Base-by-base conservation (phyloP, 2,329 filamentous ascomycete genomes). In the Diaporthe capsici region DNA sequence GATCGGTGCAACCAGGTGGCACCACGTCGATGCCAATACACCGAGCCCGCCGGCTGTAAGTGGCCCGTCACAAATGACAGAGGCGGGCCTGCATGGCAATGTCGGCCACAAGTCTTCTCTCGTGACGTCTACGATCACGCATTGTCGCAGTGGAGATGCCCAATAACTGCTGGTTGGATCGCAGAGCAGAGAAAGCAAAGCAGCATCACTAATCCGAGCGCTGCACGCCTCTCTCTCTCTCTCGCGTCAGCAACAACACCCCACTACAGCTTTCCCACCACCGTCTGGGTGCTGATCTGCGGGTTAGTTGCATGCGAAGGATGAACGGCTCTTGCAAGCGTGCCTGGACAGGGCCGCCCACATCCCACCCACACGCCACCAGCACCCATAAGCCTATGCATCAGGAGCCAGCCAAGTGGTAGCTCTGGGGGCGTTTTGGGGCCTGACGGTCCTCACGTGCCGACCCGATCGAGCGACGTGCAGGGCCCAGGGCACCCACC, bases 1-100 rank as follows among this genome's bases (percentile, higher is more conserved):
- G 31, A 51, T 51, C 28, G 20, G 44, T 68, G 47, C 63, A 25
- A 22, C 47, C 31, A 55, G 47, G 65, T 70, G 65, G 65, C 65
- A 70, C 65, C 65, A 70, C 65, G 28, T 39, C 49, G 65, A 42
- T 55, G 47, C n/a, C 34, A n/a, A 53, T 20, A 31, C 55, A 31
- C 47, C 65, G 22, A 70, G 49, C 65, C 42, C 57, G 31, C 71
- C 57, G 25, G 20, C 28, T 71, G 28, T 65, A 51, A 75, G 73
- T 76, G 75, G 75, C 67, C 73, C 70, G 75, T 75, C 73, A 76
- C 61, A 76, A 76, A 76, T 76, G 73, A 76, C 70, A 76, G 70
- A 17, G 55, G 68, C 47, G 25, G 37, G 44, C 34, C 37, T 73
- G 70, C 55, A 71, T 71, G n/a, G 65, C 73, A 57, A 61, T 28